Conservation (phyloP, 306 rosid genomes). For the Cucurbita ficifolia region DNA sequence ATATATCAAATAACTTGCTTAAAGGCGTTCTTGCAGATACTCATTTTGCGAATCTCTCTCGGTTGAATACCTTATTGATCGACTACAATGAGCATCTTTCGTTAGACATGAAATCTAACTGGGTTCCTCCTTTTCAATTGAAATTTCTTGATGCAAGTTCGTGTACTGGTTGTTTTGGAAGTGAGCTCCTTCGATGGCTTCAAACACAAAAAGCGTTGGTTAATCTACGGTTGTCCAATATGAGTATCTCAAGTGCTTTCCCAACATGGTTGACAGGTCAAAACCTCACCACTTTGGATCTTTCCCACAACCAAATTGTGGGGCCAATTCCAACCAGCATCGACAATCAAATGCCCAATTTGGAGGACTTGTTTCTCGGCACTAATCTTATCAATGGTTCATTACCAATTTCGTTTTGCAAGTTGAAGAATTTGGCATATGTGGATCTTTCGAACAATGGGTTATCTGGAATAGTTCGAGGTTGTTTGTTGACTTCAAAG, state of each 20-base stretch:
- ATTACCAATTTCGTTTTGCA: neutral
- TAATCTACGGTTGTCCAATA: neutral
- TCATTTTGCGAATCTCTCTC: neutral
- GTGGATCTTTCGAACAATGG: neutral
- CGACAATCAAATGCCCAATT: neutral
- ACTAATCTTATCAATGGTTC: neutral
- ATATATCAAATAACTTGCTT: neutral
- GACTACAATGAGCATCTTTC: neutral
- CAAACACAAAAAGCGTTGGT: neutral
- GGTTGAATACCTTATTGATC: neutral
- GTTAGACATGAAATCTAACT: neutral
- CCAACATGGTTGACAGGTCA: neutral
- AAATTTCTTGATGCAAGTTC: neutral
- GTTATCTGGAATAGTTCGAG: neutral
- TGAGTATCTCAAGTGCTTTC: neutral
- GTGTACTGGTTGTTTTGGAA: neutral
- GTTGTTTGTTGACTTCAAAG: neutral
- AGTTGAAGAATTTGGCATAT: neutral
- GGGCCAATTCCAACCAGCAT: neutral
- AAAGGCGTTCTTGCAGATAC: neutral
- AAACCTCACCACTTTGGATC: neutral
- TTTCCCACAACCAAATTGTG: constrained; percentile 1
- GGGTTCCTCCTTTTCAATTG: neutral
- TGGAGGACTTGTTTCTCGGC: neutral
- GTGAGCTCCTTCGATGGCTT: neutral